These are phyloP conservation scores for Wallacemonas sp. DNA, from an alignment of 208 protist genomes.

Conservation along the genomic window DNA sequence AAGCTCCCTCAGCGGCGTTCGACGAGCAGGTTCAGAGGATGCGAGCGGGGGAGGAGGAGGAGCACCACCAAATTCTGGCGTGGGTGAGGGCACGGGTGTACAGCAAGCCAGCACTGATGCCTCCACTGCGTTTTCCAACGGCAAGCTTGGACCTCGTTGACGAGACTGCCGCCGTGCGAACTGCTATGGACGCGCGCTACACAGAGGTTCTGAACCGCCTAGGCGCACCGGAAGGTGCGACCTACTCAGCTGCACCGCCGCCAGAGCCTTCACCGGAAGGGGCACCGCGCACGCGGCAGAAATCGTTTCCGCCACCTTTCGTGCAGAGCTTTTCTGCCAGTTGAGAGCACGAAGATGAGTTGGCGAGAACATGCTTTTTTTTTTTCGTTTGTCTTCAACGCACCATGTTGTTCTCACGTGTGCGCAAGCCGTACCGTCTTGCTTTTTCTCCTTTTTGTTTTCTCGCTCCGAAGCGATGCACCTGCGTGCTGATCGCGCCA, in stretches of 20 bases:
- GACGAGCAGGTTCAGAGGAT: conserved; percentile 3
- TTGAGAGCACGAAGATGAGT: no score
- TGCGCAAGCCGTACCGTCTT: neutral
- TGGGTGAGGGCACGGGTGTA: conserved; percentile 42
- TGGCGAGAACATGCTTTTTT: conserved; percentile 1
- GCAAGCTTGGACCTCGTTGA: neutral
- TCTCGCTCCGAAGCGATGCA: neutral
- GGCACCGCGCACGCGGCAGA: neutral
- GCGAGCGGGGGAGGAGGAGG: conserved; percentile 15
- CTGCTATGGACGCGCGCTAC: conserved; percentile 3
- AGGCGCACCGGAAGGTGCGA: neutral
- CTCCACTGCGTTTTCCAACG: conserved; percentile 22
- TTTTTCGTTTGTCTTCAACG: neutral
- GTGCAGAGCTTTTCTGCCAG: conserved; percentile 6
- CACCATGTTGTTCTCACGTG: neutral
- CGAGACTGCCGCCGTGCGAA: neutral
- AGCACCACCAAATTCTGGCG: conserved; percentile 22
- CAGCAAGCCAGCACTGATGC: conserved; percentile 28
- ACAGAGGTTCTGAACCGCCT: conserved; percentile 1
- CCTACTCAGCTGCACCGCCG: neutral
- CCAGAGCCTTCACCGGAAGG: neutral
- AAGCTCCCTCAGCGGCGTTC: neutral
- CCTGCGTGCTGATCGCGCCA: no score
- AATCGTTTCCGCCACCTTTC: conserved; percentile 1
- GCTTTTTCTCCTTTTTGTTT: neutral